Base-by-base conservation (phyloP, 768 basidiomycete species). In the Pleurotus sapidus region DNA sequence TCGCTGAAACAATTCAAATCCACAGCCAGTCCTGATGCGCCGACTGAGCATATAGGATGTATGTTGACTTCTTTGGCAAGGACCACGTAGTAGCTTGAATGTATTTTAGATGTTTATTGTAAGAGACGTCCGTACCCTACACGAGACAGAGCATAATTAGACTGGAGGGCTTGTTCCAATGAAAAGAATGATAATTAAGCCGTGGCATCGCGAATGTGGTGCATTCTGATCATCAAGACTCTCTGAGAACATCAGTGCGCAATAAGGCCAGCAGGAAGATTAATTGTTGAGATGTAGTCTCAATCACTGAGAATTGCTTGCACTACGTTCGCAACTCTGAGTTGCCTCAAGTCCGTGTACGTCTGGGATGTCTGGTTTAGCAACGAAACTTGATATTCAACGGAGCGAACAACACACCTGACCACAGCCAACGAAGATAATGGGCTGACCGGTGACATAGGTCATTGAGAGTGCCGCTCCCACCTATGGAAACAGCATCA, bases 381-480 rank as follows among this genome's bases (percentile, higher is more conserved):
- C 23, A 38, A 40, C 54, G 57, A 49, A 30, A 46, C 40, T 39
- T 23, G 3, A 37, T n/a, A 46, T 43, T 15, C 49, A 40, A 43
- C 55, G 37, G 56, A 43, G 14, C 27, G 57, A 23, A 34, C 30
- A 48, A 68, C 85, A 40, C 61, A 93, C 91, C 88, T 95, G 95
- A 38, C 97, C 97, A 65, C 94, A 97, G 5, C 97, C 97, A 61
- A 99, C 94, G 69, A 99, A 99, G 20, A 98, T 81, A 74, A 99
- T 98, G 15, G 97, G 96, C 68, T 98, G 95, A 20, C 97, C 96
- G 2, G 97, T 98, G 55, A 98, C 93, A 72, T 97, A 98, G 50
- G 96, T 97, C 97, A 99, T 98, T 3, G 94, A 97, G 53, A 99
- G 79, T 7, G 97, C 97, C 5, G 97, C 97, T 37, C 97, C 97